A percentile compares a stretch with the other conserved stretches of the same genome.
Conservation (phyloP, 192 early-diverging fungal genomes). For the Rhizoclosmatium sp. region DNA sequence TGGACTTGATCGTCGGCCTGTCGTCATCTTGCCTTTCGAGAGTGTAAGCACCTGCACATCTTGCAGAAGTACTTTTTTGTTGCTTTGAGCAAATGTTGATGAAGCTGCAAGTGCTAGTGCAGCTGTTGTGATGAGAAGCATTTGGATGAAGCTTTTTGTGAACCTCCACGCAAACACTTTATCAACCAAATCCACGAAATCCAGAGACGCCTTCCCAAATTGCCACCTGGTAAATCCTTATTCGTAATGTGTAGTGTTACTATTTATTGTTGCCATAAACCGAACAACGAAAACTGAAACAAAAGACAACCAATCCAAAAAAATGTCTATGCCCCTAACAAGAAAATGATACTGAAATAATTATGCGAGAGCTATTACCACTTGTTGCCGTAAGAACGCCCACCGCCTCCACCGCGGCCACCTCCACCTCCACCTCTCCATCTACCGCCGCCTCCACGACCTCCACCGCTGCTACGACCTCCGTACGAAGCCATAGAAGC, state of each 20-base stretch:
- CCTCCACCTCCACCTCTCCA: slow-evolving; percentile 39
- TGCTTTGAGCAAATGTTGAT: slow-evolving; percentile 20
- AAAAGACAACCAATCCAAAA: not conserved
- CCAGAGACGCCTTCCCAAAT: not conserved
- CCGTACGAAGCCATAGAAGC: slow-evolving; percentile 63
- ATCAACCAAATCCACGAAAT: not conserved
- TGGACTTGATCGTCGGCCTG: slow-evolving; percentile 46
- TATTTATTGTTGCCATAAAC: slow-evolving; percentile 3
- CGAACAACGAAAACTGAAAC: not conserved
- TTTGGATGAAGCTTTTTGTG: not conserved
- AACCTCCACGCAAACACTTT: too few species aligned
- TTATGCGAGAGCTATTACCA: slow-evolving; percentile 1
- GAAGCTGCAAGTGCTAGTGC: not conserved
- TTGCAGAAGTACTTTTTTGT: slow-evolving; percentile 36
- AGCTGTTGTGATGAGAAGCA: not conserved
- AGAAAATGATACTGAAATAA: slow-evolving; percentile 1
- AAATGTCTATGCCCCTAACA: not conserved
- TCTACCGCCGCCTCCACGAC: slow-evolving; percentile 42
- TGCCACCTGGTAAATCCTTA: not conserved
- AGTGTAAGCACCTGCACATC: slow-evolving; percentile 53
- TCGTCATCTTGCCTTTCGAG: slow-evolving; percentile 43
- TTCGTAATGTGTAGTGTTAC: not conserved
- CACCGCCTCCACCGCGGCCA: slow-evolving; percentile 30
- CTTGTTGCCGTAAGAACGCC: slow-evolving; percentile 16
- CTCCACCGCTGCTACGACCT: slow-evolving; percentile 63